phyloP scores from a whole-genome alignment of 2,329 filamentous ascomycete genomes.

The Sporothrix sp. region DNA sequence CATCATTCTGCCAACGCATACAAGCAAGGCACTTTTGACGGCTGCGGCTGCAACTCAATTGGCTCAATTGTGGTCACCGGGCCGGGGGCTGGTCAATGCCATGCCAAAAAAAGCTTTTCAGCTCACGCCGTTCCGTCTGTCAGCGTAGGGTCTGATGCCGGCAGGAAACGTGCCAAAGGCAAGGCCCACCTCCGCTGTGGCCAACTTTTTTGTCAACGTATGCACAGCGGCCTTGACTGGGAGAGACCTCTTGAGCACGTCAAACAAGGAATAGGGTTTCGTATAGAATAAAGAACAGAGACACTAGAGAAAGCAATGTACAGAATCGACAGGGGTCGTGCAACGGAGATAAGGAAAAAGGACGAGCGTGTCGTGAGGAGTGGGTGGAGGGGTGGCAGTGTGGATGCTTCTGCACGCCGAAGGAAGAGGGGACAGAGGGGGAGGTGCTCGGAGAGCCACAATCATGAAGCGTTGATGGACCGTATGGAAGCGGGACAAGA shows the following conservation, averaged over 20 bases:
- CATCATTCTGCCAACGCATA: too few species aligned
- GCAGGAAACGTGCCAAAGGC: too few species aligned
- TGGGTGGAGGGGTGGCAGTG: neutral
- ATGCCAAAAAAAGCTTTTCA: neutral
- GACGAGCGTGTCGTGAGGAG: neutral
- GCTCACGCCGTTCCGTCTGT: neutral
- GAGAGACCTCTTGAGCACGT: too few species aligned
- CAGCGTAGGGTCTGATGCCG: too few species aligned
- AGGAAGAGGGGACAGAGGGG: neutral
- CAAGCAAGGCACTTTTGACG: neutral
- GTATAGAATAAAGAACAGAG: neutral
- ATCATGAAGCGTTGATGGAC: neutral
- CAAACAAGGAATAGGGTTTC: constrained; percentile 1
- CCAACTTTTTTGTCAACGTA: neutral
- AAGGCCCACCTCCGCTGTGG: neutral
- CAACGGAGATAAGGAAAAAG: neutral
- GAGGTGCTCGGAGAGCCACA: neutral
- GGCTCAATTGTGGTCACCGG: neutral
- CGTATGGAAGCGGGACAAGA: neutral
- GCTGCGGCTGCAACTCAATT: too few species aligned
- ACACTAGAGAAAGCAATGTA: neutral
- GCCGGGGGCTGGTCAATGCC: neutral
- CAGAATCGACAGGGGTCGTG: neutral
- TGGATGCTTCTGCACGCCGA: constrained; percentile 1
- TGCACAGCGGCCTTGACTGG: too few species aligned